These are phyloP conservation scores for Bauhinia variegata DNA, from an alignment of 306 rosid species.

Conservation along the genomic window DNA sequence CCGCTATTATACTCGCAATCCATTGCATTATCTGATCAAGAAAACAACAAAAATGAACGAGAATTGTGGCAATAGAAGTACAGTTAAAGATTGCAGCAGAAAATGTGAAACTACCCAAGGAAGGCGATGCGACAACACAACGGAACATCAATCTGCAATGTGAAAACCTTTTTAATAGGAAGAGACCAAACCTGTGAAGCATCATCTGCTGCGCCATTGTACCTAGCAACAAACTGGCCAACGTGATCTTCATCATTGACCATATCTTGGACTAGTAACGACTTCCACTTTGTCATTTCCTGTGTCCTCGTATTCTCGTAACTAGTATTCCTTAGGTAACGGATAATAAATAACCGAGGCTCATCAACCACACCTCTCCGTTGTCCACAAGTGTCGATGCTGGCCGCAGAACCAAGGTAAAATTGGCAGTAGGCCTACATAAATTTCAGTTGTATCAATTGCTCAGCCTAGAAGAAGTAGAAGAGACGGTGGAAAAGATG, in stretches of 20 bases:
- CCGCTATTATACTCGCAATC: slow-evolving; percentile 74
- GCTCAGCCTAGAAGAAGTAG: slow-evolving; percentile 23
- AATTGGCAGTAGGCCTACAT: slow-evolving; percentile 76
- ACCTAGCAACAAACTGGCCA: slow-evolving; percentile 86
- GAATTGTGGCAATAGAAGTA: slow-evolving; percentile 1
- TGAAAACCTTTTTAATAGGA: background rate
- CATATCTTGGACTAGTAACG: slow-evolving; percentile 43
- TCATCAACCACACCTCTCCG: slow-evolving; percentile 61
- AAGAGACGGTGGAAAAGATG: slow-evolving; percentile 6
- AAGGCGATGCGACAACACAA: slow-evolving; percentile 10
- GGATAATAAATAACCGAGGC: slow-evolving; percentile 71
- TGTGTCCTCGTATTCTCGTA: slow-evolving; percentile 49
- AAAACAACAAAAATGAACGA: slow-evolving; percentile 7
- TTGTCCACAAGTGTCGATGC: slow-evolving; percentile 82
- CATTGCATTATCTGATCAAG: slow-evolving; percentile 66
- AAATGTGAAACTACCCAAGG: slow-evolving; percentile 18
- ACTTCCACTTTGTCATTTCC: slow-evolving; percentile 48
- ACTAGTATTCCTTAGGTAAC: slow-evolving; percentile 71
- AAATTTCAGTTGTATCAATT: slow-evolving; percentile 25
- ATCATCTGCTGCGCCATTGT: slow-evolving; percentile 75
- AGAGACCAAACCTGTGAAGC: slow-evolving; percentile 59
- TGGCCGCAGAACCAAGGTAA: slow-evolving; percentile 70
- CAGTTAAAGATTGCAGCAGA: background rate
- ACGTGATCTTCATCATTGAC: slow-evolving; percentile 70
- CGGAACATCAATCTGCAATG: background rate